Evolutionary conservation across 1,284 basidiomycete genomes (phyloP).

Genomic region (Violaceomyces palustris): DNA sequence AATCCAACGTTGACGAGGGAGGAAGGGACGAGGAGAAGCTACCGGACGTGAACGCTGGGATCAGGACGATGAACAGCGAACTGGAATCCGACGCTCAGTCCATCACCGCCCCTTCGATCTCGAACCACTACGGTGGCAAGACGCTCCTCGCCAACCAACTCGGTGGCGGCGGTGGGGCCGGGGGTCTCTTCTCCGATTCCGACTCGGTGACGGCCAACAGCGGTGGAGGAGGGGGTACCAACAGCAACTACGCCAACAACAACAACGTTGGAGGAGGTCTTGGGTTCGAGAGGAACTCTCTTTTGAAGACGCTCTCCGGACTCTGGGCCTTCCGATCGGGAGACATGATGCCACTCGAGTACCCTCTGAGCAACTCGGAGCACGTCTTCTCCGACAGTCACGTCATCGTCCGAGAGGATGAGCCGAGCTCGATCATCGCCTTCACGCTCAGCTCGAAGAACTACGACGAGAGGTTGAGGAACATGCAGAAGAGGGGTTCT

Average conservation of each 20-base stretch:
- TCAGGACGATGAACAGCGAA: conserved; percentile 13
- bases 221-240: no score
- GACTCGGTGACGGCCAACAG: conserved; percentile 31
- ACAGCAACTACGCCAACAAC: no score
- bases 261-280: no score
- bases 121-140: no score
- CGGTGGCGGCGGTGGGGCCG: no score
- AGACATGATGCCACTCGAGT: conserved; percentile 59
- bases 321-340: conserved; percentile 59
- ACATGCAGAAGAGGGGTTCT: conserved; percentile 20
- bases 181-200: conserved; percentile 21
- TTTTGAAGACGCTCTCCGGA: conserved; percentile 79
- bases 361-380: conserved; percentile 56
- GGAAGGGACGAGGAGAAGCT: neutral
- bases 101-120: conserved; percentile 20
- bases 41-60: conserved; percentile 6
- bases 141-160: no score
- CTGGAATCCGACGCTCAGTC: conserved; percentile 32
- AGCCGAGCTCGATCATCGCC: conserved; percentile 96
- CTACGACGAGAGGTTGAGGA: conserved; percentile 57
- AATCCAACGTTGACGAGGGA: no score
- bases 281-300: conserved; percentile 54
- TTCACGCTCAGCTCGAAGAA: conserved; percentile 84
- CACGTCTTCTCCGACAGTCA: conserved; percentile 85
- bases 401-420: conserved; percentile 83